A percentile compares a stretch with the other conserved stretches of the same genome.
phyloP scores from a whole-genome alignment of 148 eudicot genomes.

The Rhododendron henanense region DNA sequence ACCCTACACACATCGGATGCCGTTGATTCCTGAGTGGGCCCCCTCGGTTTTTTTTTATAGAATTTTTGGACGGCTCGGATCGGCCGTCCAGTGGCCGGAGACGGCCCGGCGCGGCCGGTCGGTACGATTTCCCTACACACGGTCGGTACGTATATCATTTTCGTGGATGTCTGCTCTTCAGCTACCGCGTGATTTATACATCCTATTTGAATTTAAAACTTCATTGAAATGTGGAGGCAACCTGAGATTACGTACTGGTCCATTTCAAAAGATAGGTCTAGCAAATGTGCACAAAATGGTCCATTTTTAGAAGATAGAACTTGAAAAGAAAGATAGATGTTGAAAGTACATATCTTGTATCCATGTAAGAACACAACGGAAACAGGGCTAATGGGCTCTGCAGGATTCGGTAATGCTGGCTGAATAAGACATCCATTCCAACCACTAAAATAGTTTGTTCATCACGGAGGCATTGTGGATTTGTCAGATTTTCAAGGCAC shows the following conservation, averaged over 20 bases:
- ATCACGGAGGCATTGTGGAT: background rate
- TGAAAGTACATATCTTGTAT: background rate
- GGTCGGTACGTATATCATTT: no score
- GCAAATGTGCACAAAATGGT: background rate
- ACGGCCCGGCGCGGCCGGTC: no score
- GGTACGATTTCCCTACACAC: no score
- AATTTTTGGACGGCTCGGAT: no score
- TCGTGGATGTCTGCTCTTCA: background rate
- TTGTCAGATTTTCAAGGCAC: background rate
- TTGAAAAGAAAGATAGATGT: background rate
- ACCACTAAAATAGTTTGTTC: background rate
- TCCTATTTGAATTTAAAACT: background rate
- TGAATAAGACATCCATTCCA: background rate
- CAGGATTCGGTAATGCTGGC: background rate
- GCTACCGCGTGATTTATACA: background rate
- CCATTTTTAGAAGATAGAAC: background rate
- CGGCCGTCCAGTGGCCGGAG: no score
- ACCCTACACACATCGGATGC: no score
- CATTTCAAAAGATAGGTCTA: background rate
- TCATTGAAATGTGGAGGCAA: background rate
- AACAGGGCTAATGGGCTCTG: constrained; percentile 3
- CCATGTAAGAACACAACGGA: background rate
- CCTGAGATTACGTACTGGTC: background rate
- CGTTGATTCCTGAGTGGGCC: no score
- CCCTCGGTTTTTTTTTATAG: no score